Conservation (phyloP, 1,139 yeast genomes). For the Kazachstania sp. region DNA sequence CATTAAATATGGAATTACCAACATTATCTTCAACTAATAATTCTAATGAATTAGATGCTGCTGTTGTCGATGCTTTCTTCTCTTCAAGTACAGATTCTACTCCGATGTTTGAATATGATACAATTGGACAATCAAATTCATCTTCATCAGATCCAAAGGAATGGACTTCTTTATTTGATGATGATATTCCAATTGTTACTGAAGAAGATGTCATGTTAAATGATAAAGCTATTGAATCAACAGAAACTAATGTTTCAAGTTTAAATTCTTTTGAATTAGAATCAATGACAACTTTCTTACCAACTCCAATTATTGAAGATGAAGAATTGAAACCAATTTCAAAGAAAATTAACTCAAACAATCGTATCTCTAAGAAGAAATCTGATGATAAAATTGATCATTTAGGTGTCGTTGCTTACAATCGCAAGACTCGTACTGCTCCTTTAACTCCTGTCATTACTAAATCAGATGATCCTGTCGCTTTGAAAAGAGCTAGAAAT, state of each 20-base stretch:
- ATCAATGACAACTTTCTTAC: slow-evolving; percentile 18
- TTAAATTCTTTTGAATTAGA: slow-evolving; percentile 2
- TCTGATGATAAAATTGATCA: slow-evolving; percentile 40
- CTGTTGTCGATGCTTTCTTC: slow-evolving; percentile 56
- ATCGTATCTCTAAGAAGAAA: slow-evolving; percentile 7
- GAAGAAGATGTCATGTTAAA: slow-evolving; percentile 27
- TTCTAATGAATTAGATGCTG: slow-evolving; percentile 44
- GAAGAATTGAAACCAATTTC: slow-evolving; percentile 11
- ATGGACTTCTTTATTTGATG: slow-evolving; percentile 60
- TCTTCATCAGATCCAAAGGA: slow-evolving; percentile 38
- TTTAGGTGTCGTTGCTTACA: slow-evolving; percentile 55
- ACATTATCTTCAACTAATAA: not conserved
- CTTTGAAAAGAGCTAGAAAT: slow-evolving; percentile 84
- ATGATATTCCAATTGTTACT: slow-evolving; percentile 31
- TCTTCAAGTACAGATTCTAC: slow-evolving; percentile 41
- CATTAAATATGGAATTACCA: slow-evolving; percentile 1
- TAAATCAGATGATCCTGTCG: slow-evolving; percentile 51
- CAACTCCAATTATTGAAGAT: slow-evolving; percentile 30
- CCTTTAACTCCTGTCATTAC: slow-evolving; percentile 64
- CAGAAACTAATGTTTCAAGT: slow-evolving; percentile 10
- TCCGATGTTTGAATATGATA: slow-evolving; percentile 50
- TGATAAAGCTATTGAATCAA: slow-evolving; percentile 20
- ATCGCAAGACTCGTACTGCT: slow-evolving; percentile 50
- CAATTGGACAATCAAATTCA: slow-evolving; percentile 35
- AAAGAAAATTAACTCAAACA: slow-evolving; percentile 1